Base-by-base conservation (phyloP, 2,329 filamentous ascomycete genomes). In the Botrytis deweyae region DNA sequence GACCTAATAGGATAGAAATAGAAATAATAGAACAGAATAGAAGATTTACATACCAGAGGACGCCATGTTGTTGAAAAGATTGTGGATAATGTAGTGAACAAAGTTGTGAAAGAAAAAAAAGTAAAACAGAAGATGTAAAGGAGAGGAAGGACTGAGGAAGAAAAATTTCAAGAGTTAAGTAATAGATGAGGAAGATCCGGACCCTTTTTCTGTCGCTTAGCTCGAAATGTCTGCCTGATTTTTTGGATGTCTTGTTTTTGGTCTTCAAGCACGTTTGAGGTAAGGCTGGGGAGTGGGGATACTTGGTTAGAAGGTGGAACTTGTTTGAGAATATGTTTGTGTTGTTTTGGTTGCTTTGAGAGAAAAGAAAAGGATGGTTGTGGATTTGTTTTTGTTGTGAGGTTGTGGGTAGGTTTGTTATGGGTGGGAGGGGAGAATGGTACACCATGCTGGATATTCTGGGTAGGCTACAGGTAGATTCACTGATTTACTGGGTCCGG, bases 191-290 rank as follows among this genome's bases (percentile, higher is more conserved):
- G 49, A 40, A 55, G 18, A 40, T 33, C 49, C 49, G 38, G 66
- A 69, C 38, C 66, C 49, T 59, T 69, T 68, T 68, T 38, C 36
- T n/a, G 5, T 69, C 66, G 49, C 66, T 69, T 69, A 69, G 49
- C 40, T 52, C 25, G 49, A 29, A 55, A 25, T 42, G 25, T 68
- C 66, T 58, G 49, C 36, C 49, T 42, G 49, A 22, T 42, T 58
- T 16, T n/a, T 55, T n/a, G 25, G 25, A n/a, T n/a, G 49, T 55
- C 49, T 55, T n/a, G 10, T 14, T n/a, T 6, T 40, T 55, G 2
- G 9, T 2, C 2, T 29, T 16, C 3, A 9, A 42, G 46, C 3
- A 14, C 16, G 52, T n/a, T 42, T 58, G 49, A 42, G 29, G 22
- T 20, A 38, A 58, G 9, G 36, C 3, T n/a, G 7, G 25, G 25